Conservation (phyloP, 306 rosid genomes). For the Cucurbita maxima region DNA sequence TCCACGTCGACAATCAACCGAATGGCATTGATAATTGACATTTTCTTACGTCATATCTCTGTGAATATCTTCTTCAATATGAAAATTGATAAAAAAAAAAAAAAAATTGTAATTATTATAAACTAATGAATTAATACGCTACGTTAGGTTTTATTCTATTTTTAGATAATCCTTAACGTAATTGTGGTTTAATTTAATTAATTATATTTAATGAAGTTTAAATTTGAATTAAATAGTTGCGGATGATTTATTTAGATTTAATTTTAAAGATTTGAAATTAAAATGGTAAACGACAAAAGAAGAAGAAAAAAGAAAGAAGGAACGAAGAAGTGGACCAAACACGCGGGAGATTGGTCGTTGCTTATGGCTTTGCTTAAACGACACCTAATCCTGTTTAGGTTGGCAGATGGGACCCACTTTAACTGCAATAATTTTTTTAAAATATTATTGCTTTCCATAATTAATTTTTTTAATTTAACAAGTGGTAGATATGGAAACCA, state of each 20-base stretch:
- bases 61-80: background rate
- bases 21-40: background rate
- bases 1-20: background rate
- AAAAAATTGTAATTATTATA: background rate
- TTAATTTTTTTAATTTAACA: too few species aligned
- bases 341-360: background rate
- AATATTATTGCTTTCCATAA: too few species aligned
- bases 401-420: background rate
- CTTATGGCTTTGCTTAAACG: background rate
- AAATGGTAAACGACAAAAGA: background rate
- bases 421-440: background rate
- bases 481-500: too few species aligned
- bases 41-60: background rate
- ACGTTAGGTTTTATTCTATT: background rate
- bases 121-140: background rate
- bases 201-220: background rate
- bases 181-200: background rate
- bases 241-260: background rate
- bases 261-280: background rate
- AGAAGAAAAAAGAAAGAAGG: background rate
- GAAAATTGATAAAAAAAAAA: too few species aligned
- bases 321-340: background rate
- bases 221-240: background rate
- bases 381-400: background rate
- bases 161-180: background rate